phyloP scores from a whole-genome alignment of 2,329 filamentous ascomycete genomes.

The Leptographium galeiforme region DNA sequence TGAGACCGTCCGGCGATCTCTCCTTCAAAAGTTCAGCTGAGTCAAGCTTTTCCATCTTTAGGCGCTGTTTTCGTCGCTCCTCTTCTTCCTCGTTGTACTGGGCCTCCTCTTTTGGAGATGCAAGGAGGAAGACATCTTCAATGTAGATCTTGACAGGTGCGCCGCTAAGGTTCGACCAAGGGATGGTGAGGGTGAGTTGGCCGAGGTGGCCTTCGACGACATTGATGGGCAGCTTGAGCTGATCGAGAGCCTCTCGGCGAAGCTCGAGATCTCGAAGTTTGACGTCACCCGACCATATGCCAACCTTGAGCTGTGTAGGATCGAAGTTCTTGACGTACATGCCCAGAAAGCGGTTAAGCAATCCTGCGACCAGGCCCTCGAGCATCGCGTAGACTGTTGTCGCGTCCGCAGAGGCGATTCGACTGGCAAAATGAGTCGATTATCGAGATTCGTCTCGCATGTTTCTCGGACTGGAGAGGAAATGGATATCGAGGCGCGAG shows the following conservation, averaged over 20 bases:
- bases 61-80: conserved; percentile 66
- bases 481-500: too few relatives aligned
- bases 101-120: conserved; percentile 88
- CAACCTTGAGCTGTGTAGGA: conserved; percentile 91
- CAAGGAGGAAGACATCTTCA: conserved; percentile 90
- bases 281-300: conserved; percentile 98
- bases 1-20: conserved; percentile 81
- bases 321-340: conserved; percentile 99
- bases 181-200: conserved; percentile 81
- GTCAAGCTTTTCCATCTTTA: conserved; percentile 98
- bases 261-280: conserved; percentile 88
- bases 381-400: conserved; percentile 57
- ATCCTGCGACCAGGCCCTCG: conserved; percentile 88
- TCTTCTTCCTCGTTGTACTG: conserved; percentile 91
- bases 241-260: conserved; percentile 87
- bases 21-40: conserved; percentile 92
- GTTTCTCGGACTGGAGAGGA: background rate
- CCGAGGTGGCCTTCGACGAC: conserved; percentile 92
- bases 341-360: conserved; percentile 98
- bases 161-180: conserved; percentile 91
- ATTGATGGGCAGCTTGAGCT: conserved; percentile 91
- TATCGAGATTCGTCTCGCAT: background rate
- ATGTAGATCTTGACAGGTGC: conserved; percentile 92
- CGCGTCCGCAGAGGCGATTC: background rate
- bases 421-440: background rate